Conservation (phyloP, 225 moss, liverwort and hornwort genomes). For the Physcomitrium patens region DNA sequence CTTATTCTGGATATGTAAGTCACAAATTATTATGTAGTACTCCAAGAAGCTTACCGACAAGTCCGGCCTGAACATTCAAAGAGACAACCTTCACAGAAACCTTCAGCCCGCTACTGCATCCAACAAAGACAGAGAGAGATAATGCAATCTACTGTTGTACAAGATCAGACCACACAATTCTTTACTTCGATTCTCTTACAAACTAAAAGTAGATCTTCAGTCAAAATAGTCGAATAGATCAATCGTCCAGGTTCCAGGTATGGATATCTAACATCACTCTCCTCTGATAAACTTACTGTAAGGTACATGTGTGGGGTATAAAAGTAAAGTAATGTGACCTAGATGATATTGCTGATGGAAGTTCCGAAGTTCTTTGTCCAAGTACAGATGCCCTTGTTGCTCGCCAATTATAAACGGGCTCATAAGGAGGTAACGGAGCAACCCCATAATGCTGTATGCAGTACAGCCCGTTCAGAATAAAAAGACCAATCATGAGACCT, state of each 20-base stretch:
- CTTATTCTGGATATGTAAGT: conserved; percentile 10
- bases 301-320: not conserved
- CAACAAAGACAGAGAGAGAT: conserved; percentile 25
- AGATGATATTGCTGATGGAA: conserved; percentile 59
- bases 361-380: conserved; percentile 79
- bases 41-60: conserved; percentile 75
- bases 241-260: not conserved
- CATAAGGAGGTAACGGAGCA: conserved; percentile 82
- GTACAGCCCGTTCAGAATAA: conserved; percentile 17
- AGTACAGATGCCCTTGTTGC: conserved; percentile 71
- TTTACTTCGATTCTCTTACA: not conserved
- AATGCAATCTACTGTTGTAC: conserved; percentile 7
- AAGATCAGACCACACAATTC: conserved; percentile 3
- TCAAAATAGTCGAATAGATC: not conserved
- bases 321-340: conserved; percentile 47
- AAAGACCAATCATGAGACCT: not conserved
- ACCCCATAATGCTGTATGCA: conserved; percentile 79
- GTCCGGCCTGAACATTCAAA: conserved; percentile 86
- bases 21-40: conserved; percentile 1
- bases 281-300: not conserved
- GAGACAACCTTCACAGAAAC: conserved; percentile 85
- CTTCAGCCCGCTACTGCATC: conserved; percentile 78
- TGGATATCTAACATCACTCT: not conserved
- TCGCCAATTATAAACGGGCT: conserved; percentile 92
- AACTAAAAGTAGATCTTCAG: not conserved